Percentiles rank a stretch among this genome's conserved stretches.
phyloP scores from a whole-genome alignment of 2,329 filamentous ascomycete species.

The Phoma sp. region DNA sequence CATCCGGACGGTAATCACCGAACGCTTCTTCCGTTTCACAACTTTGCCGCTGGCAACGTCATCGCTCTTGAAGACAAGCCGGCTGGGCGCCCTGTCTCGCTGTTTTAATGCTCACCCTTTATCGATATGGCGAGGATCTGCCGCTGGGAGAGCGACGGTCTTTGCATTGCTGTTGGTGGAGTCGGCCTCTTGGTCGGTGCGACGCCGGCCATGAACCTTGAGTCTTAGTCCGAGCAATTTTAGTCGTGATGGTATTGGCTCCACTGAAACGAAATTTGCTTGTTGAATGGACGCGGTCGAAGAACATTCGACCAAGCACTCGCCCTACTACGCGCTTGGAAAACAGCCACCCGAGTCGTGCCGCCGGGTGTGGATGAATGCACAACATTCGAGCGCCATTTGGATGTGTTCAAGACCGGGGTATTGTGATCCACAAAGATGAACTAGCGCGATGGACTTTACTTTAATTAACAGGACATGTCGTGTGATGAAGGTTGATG shows the following conservation, averaged over 20 bases:
- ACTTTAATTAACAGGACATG: background rate
- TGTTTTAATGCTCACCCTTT: constrained; percentile 12
- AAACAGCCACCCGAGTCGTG: constrained; percentile 9
- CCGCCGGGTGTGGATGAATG: constrained; percentile 10
- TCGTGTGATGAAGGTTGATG: too few relatives aligned
- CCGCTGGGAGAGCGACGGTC: constrained; percentile 7
- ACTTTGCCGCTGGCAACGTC: constrained; percentile 26
- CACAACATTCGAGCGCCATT: constrained; percentile 9
- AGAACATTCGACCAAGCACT: constrained; percentile 14
- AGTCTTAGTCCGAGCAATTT: constrained; percentile 16
- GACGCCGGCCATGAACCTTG: constrained; percentile 22
- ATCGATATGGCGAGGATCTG: constrained; percentile 24
- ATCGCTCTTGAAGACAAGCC: constrained; percentile 16
- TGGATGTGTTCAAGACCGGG: background rate
- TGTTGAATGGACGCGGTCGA: constrained; percentile 13
- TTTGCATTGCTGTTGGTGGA: constrained; percentile 17
- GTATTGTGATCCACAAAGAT: background rate
- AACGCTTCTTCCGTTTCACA: constrained; percentile 21
- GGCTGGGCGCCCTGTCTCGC: constrained; percentile 10
- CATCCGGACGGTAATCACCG: constrained; percentile 16
- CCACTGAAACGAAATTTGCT: constrained; percentile 18
- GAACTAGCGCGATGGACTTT: background rate
- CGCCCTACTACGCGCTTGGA: constrained; percentile 11
- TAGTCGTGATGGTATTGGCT: constrained; percentile 14
- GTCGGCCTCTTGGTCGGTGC: constrained; percentile 20